These are phyloP conservation scores for Grosmannia serpens DNA, from an alignment of 2,329 filamentous ascomycete genomes.

Conservation along the genomic window DNA sequence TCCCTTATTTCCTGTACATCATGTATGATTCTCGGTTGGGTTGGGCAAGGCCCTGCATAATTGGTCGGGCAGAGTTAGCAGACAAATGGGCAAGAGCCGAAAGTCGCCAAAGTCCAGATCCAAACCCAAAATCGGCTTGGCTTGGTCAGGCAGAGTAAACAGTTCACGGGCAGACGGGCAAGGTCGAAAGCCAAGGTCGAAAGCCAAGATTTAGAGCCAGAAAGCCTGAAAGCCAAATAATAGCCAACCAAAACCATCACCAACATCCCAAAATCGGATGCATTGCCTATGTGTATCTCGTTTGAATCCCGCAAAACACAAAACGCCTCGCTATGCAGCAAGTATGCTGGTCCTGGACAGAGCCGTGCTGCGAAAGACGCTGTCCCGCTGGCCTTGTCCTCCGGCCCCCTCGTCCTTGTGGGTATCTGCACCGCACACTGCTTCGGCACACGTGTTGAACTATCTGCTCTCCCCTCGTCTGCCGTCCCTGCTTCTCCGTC, in stretches of 20 bases:
- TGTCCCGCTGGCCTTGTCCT: too few relatives aligned
- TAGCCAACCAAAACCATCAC: too few relatives aligned
- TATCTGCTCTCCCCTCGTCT: too few relatives aligned
- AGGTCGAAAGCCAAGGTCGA: background rate
- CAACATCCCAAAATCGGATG: background rate
- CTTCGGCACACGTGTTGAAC: too few relatives aligned
- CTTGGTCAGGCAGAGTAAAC: background rate
- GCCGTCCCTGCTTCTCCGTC: too few relatives aligned
- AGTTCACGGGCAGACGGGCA: background rate
- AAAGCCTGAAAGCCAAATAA: too few relatives aligned
- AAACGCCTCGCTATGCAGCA: slow-evolving; percentile 13
- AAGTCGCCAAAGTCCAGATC: too few relatives aligned
- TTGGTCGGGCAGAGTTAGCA: background rate
- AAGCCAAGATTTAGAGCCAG: background rate
- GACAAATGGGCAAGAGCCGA: background rate
- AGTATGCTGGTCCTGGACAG: background rate
- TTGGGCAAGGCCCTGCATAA: background rate
- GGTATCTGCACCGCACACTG: background rate
- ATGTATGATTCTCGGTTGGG: background rate
- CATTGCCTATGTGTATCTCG: background rate
- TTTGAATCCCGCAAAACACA: background rate
- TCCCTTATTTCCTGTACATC: background rate
- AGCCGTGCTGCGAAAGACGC: too few relatives aligned
- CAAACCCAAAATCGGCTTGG: too few relatives aligned
- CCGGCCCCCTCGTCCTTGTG: too few relatives aligned